Conservation (phyloP, 139 green algal genomes). For the Chlorella sp. region DNA sequence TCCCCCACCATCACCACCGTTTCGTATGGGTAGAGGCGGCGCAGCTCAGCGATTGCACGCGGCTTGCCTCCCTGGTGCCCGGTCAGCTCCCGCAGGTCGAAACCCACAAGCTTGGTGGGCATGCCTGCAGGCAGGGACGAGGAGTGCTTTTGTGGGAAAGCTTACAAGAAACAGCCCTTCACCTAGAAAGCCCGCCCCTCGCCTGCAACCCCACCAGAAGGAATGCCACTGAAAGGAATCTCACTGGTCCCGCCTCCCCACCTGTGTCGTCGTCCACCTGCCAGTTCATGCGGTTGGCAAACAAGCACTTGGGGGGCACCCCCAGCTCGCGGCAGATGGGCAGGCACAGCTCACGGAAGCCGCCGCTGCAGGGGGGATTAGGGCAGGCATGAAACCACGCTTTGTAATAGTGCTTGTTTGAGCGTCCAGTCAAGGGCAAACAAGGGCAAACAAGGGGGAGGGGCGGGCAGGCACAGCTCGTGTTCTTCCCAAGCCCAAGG, state of each 20-base stretch:
- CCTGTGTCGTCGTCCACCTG: constrained; percentile 69
- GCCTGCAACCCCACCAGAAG: no score
- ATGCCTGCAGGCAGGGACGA: constrained; percentile 8
- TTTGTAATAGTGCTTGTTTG: no score
- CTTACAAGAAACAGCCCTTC: no score
- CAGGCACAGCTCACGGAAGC: constrained; percentile 77
- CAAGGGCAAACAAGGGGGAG: no score
- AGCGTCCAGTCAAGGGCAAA: no score
- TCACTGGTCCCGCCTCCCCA: no score
- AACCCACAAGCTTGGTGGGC: constrained; percentile 68
- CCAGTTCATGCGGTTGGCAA: constrained; percentile 84
- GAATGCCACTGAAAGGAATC: no score
- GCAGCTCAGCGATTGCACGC: constrained; percentile 40
- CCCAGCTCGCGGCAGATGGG: constrained; percentile 68
- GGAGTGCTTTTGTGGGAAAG: no score
- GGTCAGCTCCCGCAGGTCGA: constrained; percentile 70
- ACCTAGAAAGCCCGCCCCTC: no score
- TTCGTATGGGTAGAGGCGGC: constrained; percentile 69
- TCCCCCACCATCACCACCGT: constrained; percentile 80
- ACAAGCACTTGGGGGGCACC: constrained; percentile 69
- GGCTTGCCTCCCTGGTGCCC: constrained; percentile 73
- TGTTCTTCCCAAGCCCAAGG: no score
- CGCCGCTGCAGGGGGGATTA: constrained; percentile 32
- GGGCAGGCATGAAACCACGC: not conserved
- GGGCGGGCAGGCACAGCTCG: not conserved